phyloP scores from a whole-genome alignment of 1,284 basidiomycete species.

The Amylostereum areolatum region DNA sequence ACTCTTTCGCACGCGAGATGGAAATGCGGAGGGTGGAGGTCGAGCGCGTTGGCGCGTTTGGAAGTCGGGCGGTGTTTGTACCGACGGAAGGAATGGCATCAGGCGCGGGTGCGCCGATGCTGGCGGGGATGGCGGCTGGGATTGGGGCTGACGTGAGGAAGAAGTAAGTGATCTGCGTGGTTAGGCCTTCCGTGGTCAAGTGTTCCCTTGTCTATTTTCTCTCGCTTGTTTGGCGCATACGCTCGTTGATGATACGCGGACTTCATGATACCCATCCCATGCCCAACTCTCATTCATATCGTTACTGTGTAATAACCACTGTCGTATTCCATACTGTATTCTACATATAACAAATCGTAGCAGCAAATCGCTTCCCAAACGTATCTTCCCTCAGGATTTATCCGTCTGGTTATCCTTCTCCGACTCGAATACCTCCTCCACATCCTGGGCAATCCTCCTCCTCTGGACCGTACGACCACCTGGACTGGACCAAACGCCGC shows the following conservation, averaged over 20 bases:
- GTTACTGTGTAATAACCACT: too few species aligned
- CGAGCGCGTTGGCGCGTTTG: conserved; percentile 56
- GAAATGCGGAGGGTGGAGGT: conserved; percentile 62
- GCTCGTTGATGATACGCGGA: too few species aligned
- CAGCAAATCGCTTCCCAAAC: too few species aligned
- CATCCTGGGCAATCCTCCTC: conserved; percentile 12
- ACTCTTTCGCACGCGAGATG: conserved; percentile 73
- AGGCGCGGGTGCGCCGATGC: conserved; percentile 55
- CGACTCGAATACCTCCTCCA: conserved; percentile 13
- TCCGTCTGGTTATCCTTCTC: conserved; percentile 7
- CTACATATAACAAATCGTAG: too few species aligned
- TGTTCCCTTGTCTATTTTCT: too few species aligned
- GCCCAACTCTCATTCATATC: too few species aligned
- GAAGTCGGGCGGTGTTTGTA: conserved; percentile 65
- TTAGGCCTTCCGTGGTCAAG: too few species aligned
- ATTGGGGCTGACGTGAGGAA: conserved; percentile 39
- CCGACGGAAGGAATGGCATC: conserved; percentile 52
- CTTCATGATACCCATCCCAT: too few species aligned
- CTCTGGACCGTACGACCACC: conserved; percentile 20
- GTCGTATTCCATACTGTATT: too few species aligned
- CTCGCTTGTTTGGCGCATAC: too few species aligned
- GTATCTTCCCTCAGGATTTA: too few species aligned
- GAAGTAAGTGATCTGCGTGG: too few species aligned
- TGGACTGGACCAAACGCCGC: conserved; percentile 29
- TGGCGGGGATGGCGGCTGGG: conserved; percentile 58